Conservation (phyloP, 1,284 basidiomycete species). For the Hemileia vastatrix region DNA sequence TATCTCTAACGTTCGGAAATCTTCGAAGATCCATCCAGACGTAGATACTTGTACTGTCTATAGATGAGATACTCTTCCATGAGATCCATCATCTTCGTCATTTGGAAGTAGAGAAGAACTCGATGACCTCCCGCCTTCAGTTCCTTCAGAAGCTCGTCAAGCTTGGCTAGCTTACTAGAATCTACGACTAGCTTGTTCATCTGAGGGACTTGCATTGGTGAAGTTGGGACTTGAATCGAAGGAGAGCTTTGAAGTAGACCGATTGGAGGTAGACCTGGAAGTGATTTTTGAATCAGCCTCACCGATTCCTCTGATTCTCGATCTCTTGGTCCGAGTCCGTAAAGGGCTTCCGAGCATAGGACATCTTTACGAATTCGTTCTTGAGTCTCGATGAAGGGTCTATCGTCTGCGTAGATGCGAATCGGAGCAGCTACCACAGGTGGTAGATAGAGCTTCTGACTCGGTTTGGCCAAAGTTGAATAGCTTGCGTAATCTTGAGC, state of each 20-base stretch:
- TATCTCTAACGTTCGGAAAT: conserved; percentile 44
- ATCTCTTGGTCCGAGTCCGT: conserved; percentile 33
- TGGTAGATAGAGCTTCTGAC: conserved; percentile 31
- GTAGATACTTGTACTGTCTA: conserved; percentile 44
- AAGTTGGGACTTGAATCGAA: conserved; percentile 36
- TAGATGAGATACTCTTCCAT: conserved; percentile 45
- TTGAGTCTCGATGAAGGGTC: conserved; percentile 35
- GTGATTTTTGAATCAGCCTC: conserved; percentile 28
- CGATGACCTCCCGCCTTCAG: conserved; percentile 43
- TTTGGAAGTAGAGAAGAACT: conserved; percentile 45
- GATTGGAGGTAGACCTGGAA: conserved; percentile 37
- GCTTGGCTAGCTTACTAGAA: conserved; percentile 41
- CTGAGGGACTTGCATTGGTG: conserved; percentile 42
- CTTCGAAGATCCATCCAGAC: conserved; percentile 42
- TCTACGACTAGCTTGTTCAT: conserved; percentile 45
- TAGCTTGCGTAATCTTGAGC: conserved; percentile 30
- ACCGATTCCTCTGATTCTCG: conserved; percentile 32
- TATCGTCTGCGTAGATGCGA: conserved; percentile 33
- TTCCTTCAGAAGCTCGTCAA: conserved; percentile 40
- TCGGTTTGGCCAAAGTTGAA: conserved; percentile 33
- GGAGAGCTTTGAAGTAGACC: conserved; percentile 35
- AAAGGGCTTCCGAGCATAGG: conserved; percentile 33
- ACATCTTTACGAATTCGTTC: conserved; percentile 29
- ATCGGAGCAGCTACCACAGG: conserved; percentile 39
- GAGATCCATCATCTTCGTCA: conserved; percentile 45